Evolutionary conservation across 129 eudicot genomes (phyloP), one percentile per base, ranked within the genome.

Genomic region (Kitagawia praeruptora): DNA sequence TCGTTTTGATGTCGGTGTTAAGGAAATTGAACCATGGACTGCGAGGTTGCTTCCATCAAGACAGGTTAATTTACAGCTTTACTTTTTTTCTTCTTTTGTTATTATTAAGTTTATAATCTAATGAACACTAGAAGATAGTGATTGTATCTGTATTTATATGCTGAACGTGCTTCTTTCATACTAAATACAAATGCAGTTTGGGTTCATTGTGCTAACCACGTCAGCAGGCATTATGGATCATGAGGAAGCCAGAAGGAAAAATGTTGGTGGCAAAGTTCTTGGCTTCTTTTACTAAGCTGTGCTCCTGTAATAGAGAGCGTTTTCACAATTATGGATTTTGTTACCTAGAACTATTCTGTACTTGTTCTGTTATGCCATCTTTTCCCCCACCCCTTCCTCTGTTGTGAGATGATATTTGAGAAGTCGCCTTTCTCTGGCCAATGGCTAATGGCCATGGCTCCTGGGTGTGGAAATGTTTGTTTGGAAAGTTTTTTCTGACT

Each of bases 1-100:
- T 4, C 77, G 77, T 15, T 75, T 75, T 75, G 77, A 75, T 46
- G 77, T 75, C 7, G 77, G 77, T 12, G 77, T 75, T 12, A 75
- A 75, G 61, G 77, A 75, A 51, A 75, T 75, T 75, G 77, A 75
- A 46, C 77, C 77, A 13, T 75, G 77, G 77, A 75, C 77, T 75
- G 77, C 77, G 0, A 75, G 77, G 77, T n/a, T 75, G 58, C 77
- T 75, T 44, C 77, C 77, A 42, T 74, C 77, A 13, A 44, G 77
- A 75, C 77, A 46, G 77, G 77, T 75, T 25, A 75, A n/a, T 12
- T 74, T 46, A 1, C 51, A 19, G 34, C 16, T 51, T 21, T 44
- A 9, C 34, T n/a, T 41, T 11, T 12, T 41, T 6, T 72, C 37
- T 40, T 3, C 8, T 72, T 72, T 42, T 72, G 5, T 38, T 13